Conservation (phyloP, 176 grass and related monocot genomes). For the Avena atlantica region DNA sequence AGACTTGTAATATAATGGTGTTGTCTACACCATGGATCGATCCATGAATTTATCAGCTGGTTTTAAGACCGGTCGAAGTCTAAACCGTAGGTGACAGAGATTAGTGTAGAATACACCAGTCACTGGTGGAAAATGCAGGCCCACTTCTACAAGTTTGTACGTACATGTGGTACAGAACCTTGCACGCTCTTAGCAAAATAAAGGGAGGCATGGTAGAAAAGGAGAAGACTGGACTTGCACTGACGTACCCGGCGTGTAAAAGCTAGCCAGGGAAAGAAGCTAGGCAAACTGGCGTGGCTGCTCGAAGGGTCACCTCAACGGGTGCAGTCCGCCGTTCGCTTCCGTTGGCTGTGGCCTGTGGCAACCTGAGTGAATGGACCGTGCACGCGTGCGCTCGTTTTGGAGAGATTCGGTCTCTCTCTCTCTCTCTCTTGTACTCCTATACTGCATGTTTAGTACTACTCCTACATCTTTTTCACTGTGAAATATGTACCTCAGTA, state of each 20-base stretch:
- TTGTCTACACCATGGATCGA: not conserved
- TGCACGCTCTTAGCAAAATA: not conserved
- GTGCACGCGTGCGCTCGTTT: not conserved
- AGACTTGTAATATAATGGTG: not conserved
- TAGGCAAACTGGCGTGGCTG: constrained; percentile 6
- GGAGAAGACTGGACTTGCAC: not conserved
- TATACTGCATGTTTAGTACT: not conserved
- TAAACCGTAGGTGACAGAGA: not conserved
- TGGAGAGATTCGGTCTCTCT: constrained; percentile 2
- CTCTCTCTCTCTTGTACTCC: not conserved
- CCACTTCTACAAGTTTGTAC: not conserved
- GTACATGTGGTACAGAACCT: not conserved
- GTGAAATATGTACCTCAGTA: not conserved
- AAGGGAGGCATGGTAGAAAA: not conserved
- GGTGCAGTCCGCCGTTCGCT: not conserved
- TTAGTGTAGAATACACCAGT: not conserved
- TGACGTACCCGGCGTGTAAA: constrained; percentile 13
- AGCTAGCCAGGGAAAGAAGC: not conserved
- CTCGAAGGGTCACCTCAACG: constrained; percentile 32
- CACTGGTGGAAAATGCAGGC: not conserved
- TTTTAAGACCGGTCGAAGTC: not conserved
- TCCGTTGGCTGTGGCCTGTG: not conserved
- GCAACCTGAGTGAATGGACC: constrained; percentile 23
- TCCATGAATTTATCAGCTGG: not conserved
- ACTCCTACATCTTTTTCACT: not conserved